These are phyloP conservation scores for Dimocarpus longan DNA, from an alignment of 345 rosid genomes.

Conservation along the genomic window DNA sequence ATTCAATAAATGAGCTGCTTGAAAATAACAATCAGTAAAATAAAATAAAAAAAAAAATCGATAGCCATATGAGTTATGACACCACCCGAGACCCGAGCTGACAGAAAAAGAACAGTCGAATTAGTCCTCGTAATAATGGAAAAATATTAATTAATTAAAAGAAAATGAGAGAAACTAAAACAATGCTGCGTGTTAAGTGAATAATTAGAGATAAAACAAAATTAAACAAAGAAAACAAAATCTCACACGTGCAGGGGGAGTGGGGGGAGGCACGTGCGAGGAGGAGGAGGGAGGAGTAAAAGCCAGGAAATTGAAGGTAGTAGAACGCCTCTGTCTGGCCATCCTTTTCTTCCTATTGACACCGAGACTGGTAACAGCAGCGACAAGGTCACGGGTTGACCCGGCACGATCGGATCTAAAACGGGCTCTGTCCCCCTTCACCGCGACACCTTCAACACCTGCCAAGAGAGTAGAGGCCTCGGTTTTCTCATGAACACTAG, in stretches of 20 bases:
- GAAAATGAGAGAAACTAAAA: background rate
- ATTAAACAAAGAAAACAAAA: background rate
- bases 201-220: background rate
- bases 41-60: background rate
- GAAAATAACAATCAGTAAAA: background rate
- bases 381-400: constrained; percentile 44
- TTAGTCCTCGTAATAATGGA: background rate
- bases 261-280: constrained; percentile 53
- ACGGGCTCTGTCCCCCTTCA: constrained; percentile 28
- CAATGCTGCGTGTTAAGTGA: background rate
- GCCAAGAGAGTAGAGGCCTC: constrained; percentile 63
- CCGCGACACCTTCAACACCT: constrained; percentile 47
- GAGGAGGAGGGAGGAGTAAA: constrained; percentile 21
- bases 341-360: constrained; percentile 80
- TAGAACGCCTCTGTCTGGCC: constrained; percentile 83
- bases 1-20: background rate
- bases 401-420: constrained; percentile 44
- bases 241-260: constrained; percentile 80
- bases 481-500: constrained; percentile 46
- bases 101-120: background rate
- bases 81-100: background rate
- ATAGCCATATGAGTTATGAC: background rate
- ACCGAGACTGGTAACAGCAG: constrained; percentile 52
- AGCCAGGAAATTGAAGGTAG: constrained; percentile 55
- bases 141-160: background rate